These are phyloP conservation scores for Sporothrix sp. DNA, from an alignment of 2,329 filamentous ascomycete genomes.

Conservation along the genomic window DNA sequence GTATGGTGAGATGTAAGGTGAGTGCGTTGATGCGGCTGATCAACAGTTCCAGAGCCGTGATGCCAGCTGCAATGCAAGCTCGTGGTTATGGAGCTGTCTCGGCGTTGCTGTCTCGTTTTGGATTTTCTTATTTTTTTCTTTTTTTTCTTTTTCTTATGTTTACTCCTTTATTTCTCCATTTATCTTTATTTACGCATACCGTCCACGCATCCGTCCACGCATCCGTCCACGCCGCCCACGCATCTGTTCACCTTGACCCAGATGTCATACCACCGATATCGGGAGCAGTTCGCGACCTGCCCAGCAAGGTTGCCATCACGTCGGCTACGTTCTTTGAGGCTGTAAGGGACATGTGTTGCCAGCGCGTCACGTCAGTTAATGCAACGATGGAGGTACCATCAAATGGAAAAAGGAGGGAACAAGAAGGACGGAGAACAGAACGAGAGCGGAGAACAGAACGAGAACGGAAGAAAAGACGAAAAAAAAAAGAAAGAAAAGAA, in stretches of 20 bases:
- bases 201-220: background rate
- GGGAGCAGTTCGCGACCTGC: background rate
- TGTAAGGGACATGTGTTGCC: background rate
- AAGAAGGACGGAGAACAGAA: too few relatives aligned
- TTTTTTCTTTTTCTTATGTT: background rate
- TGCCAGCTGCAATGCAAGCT: background rate
- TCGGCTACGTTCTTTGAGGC: background rate
- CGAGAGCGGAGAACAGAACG: too few relatives aligned
- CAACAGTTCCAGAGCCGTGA: too few relatives aligned
- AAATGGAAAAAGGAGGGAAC: too few relatives aligned
- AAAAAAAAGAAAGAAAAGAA: background rate
- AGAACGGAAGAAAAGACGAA: too few relatives aligned
- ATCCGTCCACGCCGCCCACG: too few relatives aligned
- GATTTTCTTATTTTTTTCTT: background rate
- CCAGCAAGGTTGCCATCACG: background rate
- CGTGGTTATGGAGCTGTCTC: background rate
- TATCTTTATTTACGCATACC: background rate
- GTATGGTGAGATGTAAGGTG: background rate
- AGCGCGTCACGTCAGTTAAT: background rate
- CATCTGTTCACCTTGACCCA: too few relatives aligned
- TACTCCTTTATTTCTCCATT: background rate
- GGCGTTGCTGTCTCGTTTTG: background rate
- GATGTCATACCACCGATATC: background rate
- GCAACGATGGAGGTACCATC: too few relatives aligned
- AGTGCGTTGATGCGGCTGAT: background rate